Evolutionary conservation across 2,329 filamentous ascomycete species (phyloP).

Genomic region (Claviceps monticola): DNA sequence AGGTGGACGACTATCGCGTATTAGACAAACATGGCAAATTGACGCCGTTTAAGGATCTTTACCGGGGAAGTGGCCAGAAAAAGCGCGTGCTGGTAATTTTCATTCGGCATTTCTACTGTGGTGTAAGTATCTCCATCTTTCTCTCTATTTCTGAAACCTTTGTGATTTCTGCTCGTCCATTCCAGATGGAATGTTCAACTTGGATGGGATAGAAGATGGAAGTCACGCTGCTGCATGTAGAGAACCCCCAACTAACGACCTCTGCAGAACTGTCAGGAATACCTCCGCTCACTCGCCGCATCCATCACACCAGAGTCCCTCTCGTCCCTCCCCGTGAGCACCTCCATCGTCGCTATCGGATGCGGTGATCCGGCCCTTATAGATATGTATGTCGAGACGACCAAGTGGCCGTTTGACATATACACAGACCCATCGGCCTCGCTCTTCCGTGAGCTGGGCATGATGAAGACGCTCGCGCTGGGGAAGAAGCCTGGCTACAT

Average conservation of each 20-base stretch:
- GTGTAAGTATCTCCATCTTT: slow-evolving; percentile 35
- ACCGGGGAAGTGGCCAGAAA: slow-evolving; percentile 38
- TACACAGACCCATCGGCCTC: slow-evolving; percentile 60
- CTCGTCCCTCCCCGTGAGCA: slow-evolving; percentile 37
- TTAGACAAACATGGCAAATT: slow-evolving; percentile 47
- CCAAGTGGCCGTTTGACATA: slow-evolving; percentile 56
- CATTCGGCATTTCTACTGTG: slow-evolving; percentile 69
- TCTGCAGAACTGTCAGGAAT: slow-evolving; percentile 60
- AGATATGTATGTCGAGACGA: slow-evolving; percentile 47
- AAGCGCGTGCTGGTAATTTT: slow-evolving; percentile 56
- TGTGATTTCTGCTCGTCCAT: too few relatives aligned
- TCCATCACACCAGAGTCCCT: slow-evolving; percentile 40
- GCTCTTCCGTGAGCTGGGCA: slow-evolving; percentile 54
- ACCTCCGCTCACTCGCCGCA: slow-evolving; percentile 47
- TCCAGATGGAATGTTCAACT: too few relatives aligned
- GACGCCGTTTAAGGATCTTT: slow-evolving; percentile 49
- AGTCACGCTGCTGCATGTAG: too few relatives aligned
- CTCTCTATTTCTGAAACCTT: too few relatives aligned
- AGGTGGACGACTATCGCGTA: slow-evolving; percentile 41
- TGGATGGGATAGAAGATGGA: too few relatives aligned
- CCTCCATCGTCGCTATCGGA: slow-evolving; percentile 56
- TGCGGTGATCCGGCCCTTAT: slow-evolving; percentile 59
- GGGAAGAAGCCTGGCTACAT: slow-evolving; percentile 52
- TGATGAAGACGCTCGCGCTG: slow-evolving; percentile 49
- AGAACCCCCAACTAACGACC: background rate